phyloP scores from a whole-genome alignment of 371 early-diverging fungal genomes.

The Phascolomyces articulosus region DNA sequence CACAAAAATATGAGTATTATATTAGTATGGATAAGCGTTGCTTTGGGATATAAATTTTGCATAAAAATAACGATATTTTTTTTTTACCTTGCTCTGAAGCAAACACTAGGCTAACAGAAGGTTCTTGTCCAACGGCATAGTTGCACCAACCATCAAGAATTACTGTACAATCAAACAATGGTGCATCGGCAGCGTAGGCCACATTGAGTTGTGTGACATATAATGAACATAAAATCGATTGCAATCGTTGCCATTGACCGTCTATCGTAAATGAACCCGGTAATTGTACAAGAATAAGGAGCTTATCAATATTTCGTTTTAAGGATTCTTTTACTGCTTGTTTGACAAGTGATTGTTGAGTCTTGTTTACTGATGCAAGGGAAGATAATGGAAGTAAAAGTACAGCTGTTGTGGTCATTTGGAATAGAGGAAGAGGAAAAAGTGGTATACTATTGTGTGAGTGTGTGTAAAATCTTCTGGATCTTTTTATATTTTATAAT shows the following conservation, averaged over 20 bases:
- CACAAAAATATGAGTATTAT: neutral
- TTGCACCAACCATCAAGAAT: conserved; percentile 39
- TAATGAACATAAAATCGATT: conserved; percentile 32
- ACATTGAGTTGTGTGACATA: conserved; percentile 34
- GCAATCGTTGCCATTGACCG: conserved; percentile 32
- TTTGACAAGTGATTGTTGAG: neutral
- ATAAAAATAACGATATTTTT: too few species aligned
- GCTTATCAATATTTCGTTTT: neutral
- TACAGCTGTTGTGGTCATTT: conserved; percentile 3
- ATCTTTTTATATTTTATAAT: too few species aligned
- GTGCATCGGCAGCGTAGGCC: conserved; percentile 24
- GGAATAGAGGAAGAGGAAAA: too few species aligned
- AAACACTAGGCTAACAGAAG: conserved; percentile 20
- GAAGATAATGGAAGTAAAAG: neutral
- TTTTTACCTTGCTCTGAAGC: conserved; percentile 16
- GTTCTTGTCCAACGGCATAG: conserved; percentile 25
- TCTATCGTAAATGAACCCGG: conserved; percentile 1
- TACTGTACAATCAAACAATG: conserved; percentile 39
- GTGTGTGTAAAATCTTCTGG: too few species aligned
- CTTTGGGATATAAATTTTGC: neutral
- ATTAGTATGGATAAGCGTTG: neutral
- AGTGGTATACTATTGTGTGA: too few species aligned
- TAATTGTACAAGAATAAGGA: conserved; percentile 1
- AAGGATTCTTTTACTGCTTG: neutral
- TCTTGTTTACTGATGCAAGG: neutral